Base-by-base conservation (phyloP, 345 rosid species). In the Psidium friedrichsthalianum region DNA sequence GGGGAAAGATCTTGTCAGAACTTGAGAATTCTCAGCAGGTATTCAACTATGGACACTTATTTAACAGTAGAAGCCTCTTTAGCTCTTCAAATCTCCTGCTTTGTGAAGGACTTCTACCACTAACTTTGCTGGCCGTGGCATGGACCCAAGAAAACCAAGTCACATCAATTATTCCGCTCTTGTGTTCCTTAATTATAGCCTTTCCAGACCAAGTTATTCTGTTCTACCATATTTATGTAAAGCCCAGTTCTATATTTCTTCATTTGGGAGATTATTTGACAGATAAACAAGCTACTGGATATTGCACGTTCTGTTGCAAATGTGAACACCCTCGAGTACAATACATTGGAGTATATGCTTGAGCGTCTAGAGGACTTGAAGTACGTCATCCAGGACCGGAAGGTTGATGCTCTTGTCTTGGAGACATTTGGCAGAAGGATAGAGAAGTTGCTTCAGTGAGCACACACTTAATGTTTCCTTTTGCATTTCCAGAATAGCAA, bases 391-490 rank as follows among this genome's bases (percentile, higher is more conserved):
- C 98, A 97, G 90, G 99, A 97, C 85, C 90, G 98, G 89, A 96
- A 95, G 88, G 98, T 95, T 86, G 99, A 96, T 88, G 99, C 96
- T 36, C 96, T 97, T 54, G 92, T 96, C 84, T 96, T 97, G 52
- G 99, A 97, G 93, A 97, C 99, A 13, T 96, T 97, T 91, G 99
- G 99, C 88, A 91, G 98, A 89, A 94, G 98, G 49, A 94, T 95
- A 85, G 99, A 97, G 93, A 97, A 97, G 90, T 93, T 97, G 85
- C 84, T 96, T 82, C 98, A 95, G 99, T 95, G 90, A 96, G 93
- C 87, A 12, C 24, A 80, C 47, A 59, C 76, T 69, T 74, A 44
- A 22, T 44, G 56, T 47, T 27, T 80, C 25, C 7, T 42, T 56
- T 20, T 49, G 56, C 32, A 18, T 21, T 83, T 84, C 56, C 16